A percentile compares a stretch with the other conserved stretches of the same genome.
Evolutionary conservation across 1,284 basidiomycete genomes (phyloP).

Genomic region (Taiwanofungus camphoratus): DNA sequence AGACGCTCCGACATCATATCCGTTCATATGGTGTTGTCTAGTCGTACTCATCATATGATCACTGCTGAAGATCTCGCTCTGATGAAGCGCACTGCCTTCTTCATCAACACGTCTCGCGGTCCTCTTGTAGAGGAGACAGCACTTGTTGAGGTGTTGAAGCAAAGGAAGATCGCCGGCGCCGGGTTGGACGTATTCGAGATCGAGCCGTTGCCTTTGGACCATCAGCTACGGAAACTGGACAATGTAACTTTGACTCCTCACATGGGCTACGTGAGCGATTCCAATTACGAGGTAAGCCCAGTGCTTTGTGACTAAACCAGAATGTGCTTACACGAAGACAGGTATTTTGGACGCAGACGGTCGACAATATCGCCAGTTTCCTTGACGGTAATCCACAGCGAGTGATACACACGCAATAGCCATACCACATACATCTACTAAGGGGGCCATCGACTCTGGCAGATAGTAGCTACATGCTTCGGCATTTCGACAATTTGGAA

Average conservation of each 20-base stretch:
- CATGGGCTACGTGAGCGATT: slow-evolving; percentile 50
- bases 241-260: slow-evolving; percentile 59
- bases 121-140: slow-evolving; percentile 54
- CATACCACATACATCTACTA: not conserved
- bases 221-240: slow-evolving; percentile 43
- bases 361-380: slow-evolving; percentile 49
- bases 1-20: slow-evolving; percentile 52
- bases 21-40: slow-evolving; percentile 53
- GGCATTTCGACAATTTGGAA: too few species aligned
- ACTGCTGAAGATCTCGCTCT: slow-evolving; percentile 38
- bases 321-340: slow-evolving; percentile 8
- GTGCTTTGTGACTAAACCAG: not conserved
- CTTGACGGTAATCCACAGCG: slow-evolving; percentile 34
- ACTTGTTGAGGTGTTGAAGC: slow-evolving; percentile 42
- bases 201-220: slow-evolving; percentile 55
- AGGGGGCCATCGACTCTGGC: not conserved
- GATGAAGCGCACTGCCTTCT: slow-evolving; percentile 50
- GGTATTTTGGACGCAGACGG: slow-evolving; percentile 33
- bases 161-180: slow-evolving; percentile 46
- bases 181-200: slow-evolving; percentile 57
- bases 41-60: slow-evolving; percentile 43
- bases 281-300: slow-evolving; percentile 39
- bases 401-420: slow-evolving; percentile 10
- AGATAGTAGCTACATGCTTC: not conserved
- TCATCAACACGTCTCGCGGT: slow-evolving; percentile 62